Evolutionary conservation across 192 early-diverging fungal species (phyloP).

Genomic region (Dispira simplex): DNA sequence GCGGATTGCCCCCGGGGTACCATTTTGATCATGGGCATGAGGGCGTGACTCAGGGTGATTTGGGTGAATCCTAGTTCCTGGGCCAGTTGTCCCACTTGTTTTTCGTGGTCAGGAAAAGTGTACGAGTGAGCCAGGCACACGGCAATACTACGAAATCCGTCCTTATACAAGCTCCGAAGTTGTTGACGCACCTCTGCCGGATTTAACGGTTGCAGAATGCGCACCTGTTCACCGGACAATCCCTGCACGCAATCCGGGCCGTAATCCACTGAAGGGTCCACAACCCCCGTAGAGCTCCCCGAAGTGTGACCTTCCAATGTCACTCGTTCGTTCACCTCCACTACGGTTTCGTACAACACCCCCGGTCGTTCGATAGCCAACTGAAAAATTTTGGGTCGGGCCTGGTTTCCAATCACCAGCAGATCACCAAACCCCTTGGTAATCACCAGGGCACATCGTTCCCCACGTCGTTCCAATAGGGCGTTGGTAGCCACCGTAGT

Average conservation of each 20-base stretch:
- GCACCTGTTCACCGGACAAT: slow-evolving; percentile 74
- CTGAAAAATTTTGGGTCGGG: slow-evolving; percentile 90
- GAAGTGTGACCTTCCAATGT: slow-evolving; percentile 66
- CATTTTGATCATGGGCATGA: slow-evolving; percentile 90
- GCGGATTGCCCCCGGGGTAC: slow-evolving; percentile 86
- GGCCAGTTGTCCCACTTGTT: slow-evolving; percentile 44
- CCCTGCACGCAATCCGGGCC: slow-evolving; percentile 32
- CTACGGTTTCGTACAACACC: slow-evolving; percentile 61
- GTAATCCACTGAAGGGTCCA: slow-evolving; percentile 22
- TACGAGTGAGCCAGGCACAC: slow-evolving; percentile 91
- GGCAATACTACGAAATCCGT: slow-evolving; percentile 76
- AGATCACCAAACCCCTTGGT: slow-evolving; percentile 79
- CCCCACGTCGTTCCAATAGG: slow-evolving; percentile 72
- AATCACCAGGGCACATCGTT: slow-evolving; percentile 72
- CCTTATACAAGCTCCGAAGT: slow-evolving; percentile 38
- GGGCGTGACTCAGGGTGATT: slow-evolving; percentile 61
- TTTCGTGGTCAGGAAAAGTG: slow-evolving; percentile 82
- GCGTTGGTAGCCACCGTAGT: slow-evolving; percentile 98
- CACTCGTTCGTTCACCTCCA: slow-evolving; percentile 83
- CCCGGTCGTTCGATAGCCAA: slow-evolving; percentile 72
- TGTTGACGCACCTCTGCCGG: slow-evolving; percentile 43
- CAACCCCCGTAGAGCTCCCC: slow-evolving; percentile 15
- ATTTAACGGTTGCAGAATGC: slow-evolving; percentile 33
- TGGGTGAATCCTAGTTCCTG: slow-evolving; percentile 66
- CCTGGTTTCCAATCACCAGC: slow-evolving; percentile 75